phyloP scores from a whole-genome alignment of 768 basidiomycete genomes.

The Boletus barrowsii region DNA sequence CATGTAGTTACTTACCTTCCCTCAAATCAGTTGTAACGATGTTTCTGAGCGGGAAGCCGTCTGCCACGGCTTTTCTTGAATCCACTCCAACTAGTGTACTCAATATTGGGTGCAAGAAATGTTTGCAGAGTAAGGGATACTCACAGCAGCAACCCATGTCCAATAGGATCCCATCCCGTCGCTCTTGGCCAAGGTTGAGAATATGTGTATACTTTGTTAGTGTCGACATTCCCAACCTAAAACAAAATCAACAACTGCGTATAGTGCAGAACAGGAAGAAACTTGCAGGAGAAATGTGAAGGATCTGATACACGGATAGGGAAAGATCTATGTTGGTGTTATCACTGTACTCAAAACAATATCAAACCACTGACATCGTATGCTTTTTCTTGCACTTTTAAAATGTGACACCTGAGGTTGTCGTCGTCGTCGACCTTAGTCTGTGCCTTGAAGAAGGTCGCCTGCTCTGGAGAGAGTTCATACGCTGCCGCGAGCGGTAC shows the following conservation, averaged over 20 bases:
- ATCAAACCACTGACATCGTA: slow-evolving; percentile 21
- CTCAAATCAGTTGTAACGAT: slow-evolving; percentile 38
- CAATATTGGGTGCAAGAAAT: background rate
- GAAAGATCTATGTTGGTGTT: slow-evolving; percentile 17
- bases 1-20: slow-evolving; percentile 24
- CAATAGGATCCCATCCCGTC: slow-evolving; percentile 37
- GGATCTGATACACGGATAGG: slow-evolving; percentile 28
- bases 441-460: slow-evolving; percentile 27
- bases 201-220: slow-evolving; percentile 23
- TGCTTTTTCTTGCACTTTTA: slow-evolving; percentile 29
- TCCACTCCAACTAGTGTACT: slow-evolving; percentile 28
- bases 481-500: background rate
- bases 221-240: slow-evolving; percentile 12
- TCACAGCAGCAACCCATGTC: slow-evolving; percentile 47
- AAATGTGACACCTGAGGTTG: slow-evolving; percentile 28
- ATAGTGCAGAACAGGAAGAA: background rate
- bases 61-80: slow-evolving; percentile 38
- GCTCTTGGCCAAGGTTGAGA: slow-evolving; percentile 36
- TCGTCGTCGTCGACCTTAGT: slow-evolving; percentile 29
- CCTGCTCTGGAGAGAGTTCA: slow-evolving; percentile 14
- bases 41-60: slow-evolving; percentile 42
- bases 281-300: slow-evolving; percentile 26
- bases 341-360: background rate
- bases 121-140: background rate
- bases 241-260: background rate